Percentiles rank a stretch among this genome's conserved stretches.
Conservation (phyloP, 139 green algal species). For the Bryopsis sp. region DNA sequence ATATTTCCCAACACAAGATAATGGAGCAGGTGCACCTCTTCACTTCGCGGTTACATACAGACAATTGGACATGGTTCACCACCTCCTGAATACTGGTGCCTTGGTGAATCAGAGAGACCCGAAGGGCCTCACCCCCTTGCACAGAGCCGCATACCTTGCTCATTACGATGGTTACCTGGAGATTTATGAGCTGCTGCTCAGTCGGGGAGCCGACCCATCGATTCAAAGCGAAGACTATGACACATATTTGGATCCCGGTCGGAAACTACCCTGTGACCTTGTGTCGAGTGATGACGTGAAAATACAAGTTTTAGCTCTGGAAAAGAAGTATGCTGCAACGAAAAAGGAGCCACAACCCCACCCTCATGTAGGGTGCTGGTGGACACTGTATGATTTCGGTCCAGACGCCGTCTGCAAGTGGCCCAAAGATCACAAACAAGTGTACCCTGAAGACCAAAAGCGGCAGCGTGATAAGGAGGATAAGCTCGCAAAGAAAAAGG, state of each 20-base stretch:
- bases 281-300: neutral
- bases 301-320: conserved; percentile 46
- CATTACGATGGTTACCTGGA: conserved; percentile 88
- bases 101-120: conserved; percentile 43
- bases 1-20: conserved; percentile 56
- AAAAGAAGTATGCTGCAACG: conserved; percentile 61
- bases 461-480: too few relatives aligned
- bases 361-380: conserved; percentile 79
- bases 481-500: neutral
- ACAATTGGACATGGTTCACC: conserved; percentile 92
- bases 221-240: conserved; percentile 71
- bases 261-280: conserved; percentile 59
- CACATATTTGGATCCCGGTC: conserved; percentile 77
- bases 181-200: conserved; percentile 93
- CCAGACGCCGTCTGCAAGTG: conserved; percentile 61
- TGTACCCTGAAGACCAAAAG: conserved; percentile 53
- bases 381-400: conserved; percentile 91
- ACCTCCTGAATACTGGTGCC: conserved; percentile 79
- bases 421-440: conserved; percentile 53
- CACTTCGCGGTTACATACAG: conserved; percentile 90
- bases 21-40: conserved; percentile 77
- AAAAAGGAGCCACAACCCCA: conserved; percentile 46
- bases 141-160: conserved; percentile 80
- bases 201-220: conserved; percentile 72
- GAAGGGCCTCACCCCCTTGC: conserved; percentile 78